Percentiles rank a stretch among this genome's conserved stretches.
phyloP scores from a whole-genome alignment of 2,329 filamentous ascomycete species.

The Colletotrichum echinochloae region DNA sequence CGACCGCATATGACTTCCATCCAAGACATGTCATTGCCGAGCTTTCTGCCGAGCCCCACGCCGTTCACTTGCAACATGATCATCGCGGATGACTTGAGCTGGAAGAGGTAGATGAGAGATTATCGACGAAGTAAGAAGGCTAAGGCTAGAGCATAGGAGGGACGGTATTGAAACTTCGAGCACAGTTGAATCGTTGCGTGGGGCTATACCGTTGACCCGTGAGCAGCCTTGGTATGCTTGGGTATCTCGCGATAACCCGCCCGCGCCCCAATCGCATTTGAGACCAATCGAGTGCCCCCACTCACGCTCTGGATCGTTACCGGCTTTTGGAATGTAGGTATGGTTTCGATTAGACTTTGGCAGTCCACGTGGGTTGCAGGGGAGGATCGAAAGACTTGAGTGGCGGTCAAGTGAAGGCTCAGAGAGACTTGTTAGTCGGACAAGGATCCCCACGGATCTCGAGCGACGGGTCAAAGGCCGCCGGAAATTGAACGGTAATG shows the following conservation, averaged over 20 bases:
- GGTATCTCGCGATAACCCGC: not conserved
- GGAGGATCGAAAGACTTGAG: not conserved
- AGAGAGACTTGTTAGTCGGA: not conserved
- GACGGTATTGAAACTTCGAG: not conserved
- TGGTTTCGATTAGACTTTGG: not conserved
- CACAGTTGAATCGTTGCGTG: not conserved
- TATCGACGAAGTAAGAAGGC: not conserved
- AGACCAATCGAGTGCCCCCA: not conserved
- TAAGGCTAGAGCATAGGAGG: not conserved
- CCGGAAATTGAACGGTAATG: constrained; percentile 18
- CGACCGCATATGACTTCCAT: not conserved
- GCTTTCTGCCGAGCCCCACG: not conserved
- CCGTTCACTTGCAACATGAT: not conserved
- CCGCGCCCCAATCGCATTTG: not conserved
- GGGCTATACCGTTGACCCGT: not conserved
- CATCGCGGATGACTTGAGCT: not conserved
- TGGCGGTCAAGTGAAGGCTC: not conserved
- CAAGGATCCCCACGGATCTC: not conserved
- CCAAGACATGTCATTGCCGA: constrained; percentile 1
- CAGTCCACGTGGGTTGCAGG: not conserved
- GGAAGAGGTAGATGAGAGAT: not conserved
- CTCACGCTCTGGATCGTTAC: not conserved
- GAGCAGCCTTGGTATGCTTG: too few relatives aligned
- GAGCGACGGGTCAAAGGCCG: not conserved
- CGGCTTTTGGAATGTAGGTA: not conserved